Conservation (phyloP, 352 stramenopile genomes). For the Peronospora farinosa region DNA sequence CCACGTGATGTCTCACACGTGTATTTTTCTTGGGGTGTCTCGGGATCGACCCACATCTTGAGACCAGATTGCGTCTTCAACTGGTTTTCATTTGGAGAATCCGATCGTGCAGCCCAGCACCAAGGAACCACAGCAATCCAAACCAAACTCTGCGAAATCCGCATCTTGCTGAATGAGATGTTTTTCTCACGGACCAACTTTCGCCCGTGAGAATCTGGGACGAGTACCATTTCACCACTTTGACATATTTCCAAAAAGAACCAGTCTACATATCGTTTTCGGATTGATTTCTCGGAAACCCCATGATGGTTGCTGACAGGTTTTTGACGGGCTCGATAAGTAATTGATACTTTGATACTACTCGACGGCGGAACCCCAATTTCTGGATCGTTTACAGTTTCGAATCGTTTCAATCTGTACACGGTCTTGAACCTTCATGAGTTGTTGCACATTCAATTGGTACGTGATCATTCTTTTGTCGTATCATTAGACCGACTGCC, state of each 20-base stretch:
- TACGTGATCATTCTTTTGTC: too few relatives aligned
- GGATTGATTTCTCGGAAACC: too few relatives aligned
- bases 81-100: conserved; percentile 15
- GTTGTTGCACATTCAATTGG: too few relatives aligned
- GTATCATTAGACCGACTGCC: too few relatives aligned
- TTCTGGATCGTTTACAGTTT: too few relatives aligned
- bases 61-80: conserved; percentile 34
- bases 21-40: conserved; percentile 29
- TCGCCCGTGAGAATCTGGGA: not conserved
- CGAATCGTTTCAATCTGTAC: too few relatives aligned
- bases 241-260: not conserved
- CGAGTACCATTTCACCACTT: not conserved
- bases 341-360: not conserved
- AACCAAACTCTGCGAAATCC: not conserved
- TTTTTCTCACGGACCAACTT: not conserved
- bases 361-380: too few relatives aligned
- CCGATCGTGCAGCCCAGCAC: conserved; percentile 2
- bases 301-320: not conserved
- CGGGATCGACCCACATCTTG: conserved; percentile 43
- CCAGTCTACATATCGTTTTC: too few relatives aligned
- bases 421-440: too few relatives aligned
- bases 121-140: not conserved
- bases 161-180: not conserved
- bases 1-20: conserved; percentile 36
- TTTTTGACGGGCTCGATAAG: not conserved